These are phyloP conservation scores for Saccharomyces pastorianus DNA, from an alignment of 1,139 yeast species.

Conservation along the genomic window DNA sequence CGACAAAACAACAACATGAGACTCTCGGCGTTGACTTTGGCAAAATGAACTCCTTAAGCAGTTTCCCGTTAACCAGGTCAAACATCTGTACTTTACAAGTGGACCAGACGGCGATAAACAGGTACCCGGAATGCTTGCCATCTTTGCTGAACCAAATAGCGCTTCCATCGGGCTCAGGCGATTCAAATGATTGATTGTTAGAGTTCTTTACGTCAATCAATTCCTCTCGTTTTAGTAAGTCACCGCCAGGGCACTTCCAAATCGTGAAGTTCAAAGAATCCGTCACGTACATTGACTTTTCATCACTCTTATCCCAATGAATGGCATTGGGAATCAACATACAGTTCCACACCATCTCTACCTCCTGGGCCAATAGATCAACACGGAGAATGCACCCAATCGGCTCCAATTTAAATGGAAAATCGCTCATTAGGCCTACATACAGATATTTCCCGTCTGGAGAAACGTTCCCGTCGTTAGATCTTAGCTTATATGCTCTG, in stretches of 20 bases:
- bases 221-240: slow-evolving; percentile 36
- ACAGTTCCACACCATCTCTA: slow-evolving; percentile 31
- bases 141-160: slow-evolving; percentile 48
- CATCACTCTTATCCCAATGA: slow-evolving; percentile 43
- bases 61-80: slow-evolving; percentile 39
- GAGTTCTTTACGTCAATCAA: slow-evolving; percentile 39
- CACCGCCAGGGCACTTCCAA: slow-evolving; percentile 38
- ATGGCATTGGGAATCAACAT: slow-evolving; percentile 68
- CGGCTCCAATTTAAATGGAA: slow-evolving; percentile 21
- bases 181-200: slow-evolving; percentile 28
- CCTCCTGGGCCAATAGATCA: slow-evolving; percentile 21
- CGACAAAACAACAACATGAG: slow-evolving; percentile 71
- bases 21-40: slow-evolving; percentile 56
- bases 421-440: slow-evolving; percentile 69
- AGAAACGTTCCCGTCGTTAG: slow-evolving; percentile 68
- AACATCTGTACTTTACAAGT: slow-evolving; percentile 49
- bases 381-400: slow-evolving; percentile 34
- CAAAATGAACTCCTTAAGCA: slow-evolving; percentile 44
- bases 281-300: slow-evolving; percentile 55
- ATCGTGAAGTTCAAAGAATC: slow-evolving; percentile 57
- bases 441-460: slow-evolving; percentile 59
- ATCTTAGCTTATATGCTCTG: slow-evolving; percentile 40
- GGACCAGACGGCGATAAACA: slow-evolving; percentile 66
- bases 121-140: slow-evolving; percentile 22
- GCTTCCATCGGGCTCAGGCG: slow-evolving; percentile 78